These are phyloP conservation scores for Aspergillus caelatus DNA, from an alignment of 2,329 filamentous ascomycete species.

Conservation along the genomic window DNA sequence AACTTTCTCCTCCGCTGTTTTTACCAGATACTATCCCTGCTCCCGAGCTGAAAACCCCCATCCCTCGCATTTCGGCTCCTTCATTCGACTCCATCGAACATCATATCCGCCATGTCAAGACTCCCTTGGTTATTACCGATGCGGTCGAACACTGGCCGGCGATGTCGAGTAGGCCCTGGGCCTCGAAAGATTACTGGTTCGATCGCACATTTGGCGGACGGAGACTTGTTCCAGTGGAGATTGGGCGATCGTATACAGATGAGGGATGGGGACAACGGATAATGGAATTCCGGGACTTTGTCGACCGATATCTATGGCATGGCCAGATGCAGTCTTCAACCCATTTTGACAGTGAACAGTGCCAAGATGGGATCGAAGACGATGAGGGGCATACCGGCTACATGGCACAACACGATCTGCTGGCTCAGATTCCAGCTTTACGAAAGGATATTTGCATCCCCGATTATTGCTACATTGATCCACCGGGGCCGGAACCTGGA, in stretches of 20 bases:
- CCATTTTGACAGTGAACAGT: background rate
- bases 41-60: conserved; percentile 38
- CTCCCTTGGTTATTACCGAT: conserved; percentile 71
- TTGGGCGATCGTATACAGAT: conserved; percentile 86
- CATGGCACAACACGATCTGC: conserved; percentile 87
- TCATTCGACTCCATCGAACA: conserved; percentile 64
- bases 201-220: conserved; percentile 73
- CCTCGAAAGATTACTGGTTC: conserved; percentile 71
- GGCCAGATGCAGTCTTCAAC: conserved; percentile 7
- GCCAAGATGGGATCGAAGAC: conserved; percentile 10
- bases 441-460: conserved; percentile 76
- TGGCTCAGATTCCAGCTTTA: conserved; percentile 77
- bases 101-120: conserved; percentile 54
- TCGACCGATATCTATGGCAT: conserved; percentile 61
- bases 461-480: conserved; percentile 78
- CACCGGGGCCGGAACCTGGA: conserved; percentile 58
- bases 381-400: conserved; percentile 63
- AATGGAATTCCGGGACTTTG: conserved; percentile 72
- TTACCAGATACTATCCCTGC: conserved; percentile 35
- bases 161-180: conserved; percentile 69
- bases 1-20: conserved; percentile 35
- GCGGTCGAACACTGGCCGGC: conserved; percentile 77
- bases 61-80: conserved; percentile 48
- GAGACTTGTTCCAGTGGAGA: conserved; percentile 81
- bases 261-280: conserved; percentile 81